Conservation (phyloP, 1,284 basidiomycete genomes). For the Trichosporon inkin region DNA sequence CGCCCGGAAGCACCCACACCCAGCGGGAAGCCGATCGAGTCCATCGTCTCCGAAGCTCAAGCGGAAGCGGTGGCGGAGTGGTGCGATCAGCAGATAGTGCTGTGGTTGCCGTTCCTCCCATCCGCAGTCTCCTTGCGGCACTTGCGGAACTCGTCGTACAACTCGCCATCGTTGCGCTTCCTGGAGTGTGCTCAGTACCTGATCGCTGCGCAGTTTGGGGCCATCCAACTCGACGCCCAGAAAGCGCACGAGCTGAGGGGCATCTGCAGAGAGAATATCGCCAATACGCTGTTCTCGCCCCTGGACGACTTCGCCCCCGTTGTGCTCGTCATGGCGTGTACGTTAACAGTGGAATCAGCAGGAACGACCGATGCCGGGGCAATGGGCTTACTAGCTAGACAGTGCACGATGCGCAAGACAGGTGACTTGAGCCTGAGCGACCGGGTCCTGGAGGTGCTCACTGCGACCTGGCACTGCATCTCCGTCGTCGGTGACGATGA, state of each 20-base stretch:
- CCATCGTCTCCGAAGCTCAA: constrained; percentile 3
- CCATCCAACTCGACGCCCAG: not conserved
- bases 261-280: not conserved
- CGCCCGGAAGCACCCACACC: not conserved
- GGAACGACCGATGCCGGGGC: not conserved
- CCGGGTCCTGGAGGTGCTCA: not conserved
- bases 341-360: not conserved
- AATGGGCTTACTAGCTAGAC: not conserved
- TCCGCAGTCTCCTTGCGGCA: not conserved
- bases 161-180: not conserved
- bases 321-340: not conserved
- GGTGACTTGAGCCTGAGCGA: not conserved
- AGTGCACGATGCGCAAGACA: constrained; percentile 7
- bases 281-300: not conserved
- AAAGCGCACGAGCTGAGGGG: not conserved
- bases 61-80: constrained; percentile 6
- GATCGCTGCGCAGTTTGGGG: not conserved
- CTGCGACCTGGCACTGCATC: not conserved
- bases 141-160: not conserved
- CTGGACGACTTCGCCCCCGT: constrained; percentile 2
- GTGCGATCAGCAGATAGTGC: not conserved
- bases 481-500: constrained; percentile 26
- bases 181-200: constrained; percentile 8
- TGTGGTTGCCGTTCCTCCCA: constrained; percentile 9
- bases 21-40: not conserved